Conservation (phyloP, 1,284 basidiomycete genomes). For the Cerioporus squamosus region DNA sequence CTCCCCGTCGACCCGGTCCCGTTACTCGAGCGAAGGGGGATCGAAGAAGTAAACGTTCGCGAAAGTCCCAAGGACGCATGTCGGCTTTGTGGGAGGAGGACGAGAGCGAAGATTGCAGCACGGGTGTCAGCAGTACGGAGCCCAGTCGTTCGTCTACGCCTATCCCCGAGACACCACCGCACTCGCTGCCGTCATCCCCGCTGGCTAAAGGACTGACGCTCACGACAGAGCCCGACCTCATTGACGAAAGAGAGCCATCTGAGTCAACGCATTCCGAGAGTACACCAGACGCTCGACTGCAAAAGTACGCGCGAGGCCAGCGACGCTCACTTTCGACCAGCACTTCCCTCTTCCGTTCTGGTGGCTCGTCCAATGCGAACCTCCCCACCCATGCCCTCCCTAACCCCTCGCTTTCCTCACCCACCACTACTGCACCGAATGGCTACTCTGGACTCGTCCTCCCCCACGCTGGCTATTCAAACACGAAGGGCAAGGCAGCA, state of each 20-base stretch:
- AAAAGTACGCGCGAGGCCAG: slow-evolving; percentile 31
- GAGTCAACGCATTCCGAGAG: slow-evolving; percentile 23
- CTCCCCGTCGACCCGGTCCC: slow-evolving; percentile 12
- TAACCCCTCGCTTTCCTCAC: slow-evolving; percentile 28
- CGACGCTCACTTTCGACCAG: slow-evolving; percentile 20
- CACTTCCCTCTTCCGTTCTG: slow-evolving; percentile 12
- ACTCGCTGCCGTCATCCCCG: slow-evolving; percentile 15
- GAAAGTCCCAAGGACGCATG: slow-evolving; percentile 37
- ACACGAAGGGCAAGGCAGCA: slow-evolving; percentile 40
- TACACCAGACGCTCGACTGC: slow-evolving; percentile 30
- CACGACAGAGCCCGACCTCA: slow-evolving; percentile 9
- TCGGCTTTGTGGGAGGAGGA: slow-evolving; percentile 50
- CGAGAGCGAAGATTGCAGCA: slow-evolving; percentile 38
- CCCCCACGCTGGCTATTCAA: slow-evolving; percentile 57
- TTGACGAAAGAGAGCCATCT: slow-evolving; percentile 17
- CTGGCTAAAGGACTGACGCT: slow-evolving; percentile 18
- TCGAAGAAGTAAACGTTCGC: slow-evolving; percentile 26
- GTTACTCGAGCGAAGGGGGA: slow-evolving; percentile 29
- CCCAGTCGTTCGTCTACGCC: slow-evolving; percentile 34
- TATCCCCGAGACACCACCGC: slow-evolving; percentile 24
- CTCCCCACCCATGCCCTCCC: slow-evolving; percentile 39
- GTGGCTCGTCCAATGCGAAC: slow-evolving; percentile 20
- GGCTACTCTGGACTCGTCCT: slow-evolving; percentile 76
- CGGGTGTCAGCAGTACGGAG: slow-evolving; percentile 31
- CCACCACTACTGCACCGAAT: slow-evolving; percentile 17